Conservation (phyloP, 2,329 filamentous ascomycete genomes). For the Sporothrix pallida region DNA sequence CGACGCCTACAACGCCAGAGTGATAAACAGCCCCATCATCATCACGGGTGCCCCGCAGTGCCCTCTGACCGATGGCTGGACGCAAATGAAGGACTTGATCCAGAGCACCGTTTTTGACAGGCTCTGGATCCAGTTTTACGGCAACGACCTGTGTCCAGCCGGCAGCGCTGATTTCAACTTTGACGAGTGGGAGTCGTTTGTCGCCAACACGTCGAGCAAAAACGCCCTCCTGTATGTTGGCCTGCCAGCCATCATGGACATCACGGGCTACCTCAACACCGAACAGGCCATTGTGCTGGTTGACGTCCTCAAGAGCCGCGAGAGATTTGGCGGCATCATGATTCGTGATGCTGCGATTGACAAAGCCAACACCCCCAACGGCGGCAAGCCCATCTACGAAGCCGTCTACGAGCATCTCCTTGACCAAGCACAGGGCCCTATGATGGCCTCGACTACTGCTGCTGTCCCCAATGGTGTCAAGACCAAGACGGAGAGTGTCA, state of each 20-base stretch:
- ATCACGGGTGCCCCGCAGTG: slow-evolving; percentile 28
- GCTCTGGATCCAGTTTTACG: slow-evolving; percentile 29
- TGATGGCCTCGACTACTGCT: neutral
- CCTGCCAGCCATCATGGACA: neutral
- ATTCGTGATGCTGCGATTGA: slow-evolving; percentile 23
- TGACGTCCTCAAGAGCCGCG: slow-evolving; percentile 15
- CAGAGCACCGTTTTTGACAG: slow-evolving; percentile 10
- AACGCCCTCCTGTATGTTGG: neutral
- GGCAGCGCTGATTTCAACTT: slow-evolving; percentile 25
- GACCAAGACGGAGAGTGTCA: slow-evolving; percentile 2
- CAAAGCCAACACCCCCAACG: neutral
- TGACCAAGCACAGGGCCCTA: neutral
- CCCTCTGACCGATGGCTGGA: slow-evolving; percentile 18
- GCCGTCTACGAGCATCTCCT: slow-evolving; percentile 24
- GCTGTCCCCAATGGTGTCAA: neutral
- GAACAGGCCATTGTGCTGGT: slow-evolving; percentile 7
- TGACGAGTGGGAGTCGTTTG: slow-evolving; percentile 19
- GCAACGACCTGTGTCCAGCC: slow-evolving; percentile 25
- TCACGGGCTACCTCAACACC: neutral
- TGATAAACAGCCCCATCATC: neutral
- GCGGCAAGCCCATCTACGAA: slow-evolving; percentile 11
- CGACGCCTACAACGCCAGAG: neutral
- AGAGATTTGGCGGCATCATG: slow-evolving; percentile 28
- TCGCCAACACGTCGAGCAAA: slow-evolving; percentile 6
- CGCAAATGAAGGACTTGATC: slow-evolving; percentile 25